Base-by-base conservation (phyloP, 352 stramenopile species). In the Globisporangium cystogenes region DNA sequence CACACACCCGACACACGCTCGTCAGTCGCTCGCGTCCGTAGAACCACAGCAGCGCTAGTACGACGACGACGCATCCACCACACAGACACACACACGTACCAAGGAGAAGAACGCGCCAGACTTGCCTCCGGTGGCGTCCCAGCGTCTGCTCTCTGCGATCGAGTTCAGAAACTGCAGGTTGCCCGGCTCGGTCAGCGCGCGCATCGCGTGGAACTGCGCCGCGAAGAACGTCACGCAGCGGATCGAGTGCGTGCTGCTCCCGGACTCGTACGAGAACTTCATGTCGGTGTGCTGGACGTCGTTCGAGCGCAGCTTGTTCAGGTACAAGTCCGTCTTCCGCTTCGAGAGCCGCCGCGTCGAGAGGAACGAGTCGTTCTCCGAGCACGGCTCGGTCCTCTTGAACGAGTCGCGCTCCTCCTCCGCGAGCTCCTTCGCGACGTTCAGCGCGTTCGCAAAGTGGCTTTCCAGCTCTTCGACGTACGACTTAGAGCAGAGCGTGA, bases 81-180 rank as follows among this genome's bases (percentile, higher is more conserved):
- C n/a, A n/a, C n/a, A n/a, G n/a, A n/a, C n/a, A n/a, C n/a, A 36
- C 21, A 61, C 18, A 57, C 60, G 18, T 73, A 93, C 82, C 73
- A 91, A 77, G 5, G 78, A 90, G 57, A 95, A 95, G 54, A 90
- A 93, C 3, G 84, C 84, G 35, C 84, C 84, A 1, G 84, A 95
- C 36, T 95, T 95, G 40, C 84, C 84, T 41, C 84, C 84, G n/a
- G 68, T 79, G 2, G 82, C 77, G 52, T 90, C 76, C 76, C 80
- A 93, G 0, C 70, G 64, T 27, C 76, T 84, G 53, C 84, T 95
- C 53, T 89, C 69, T 3, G 80, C 73, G 21, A 95, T 81, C 0
- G 84, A 92, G 46, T 90, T 87, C n/a, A 95, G 52, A 50, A 90
- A 95, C 20, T 84, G 72, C 6, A 78, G 56, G 46, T 95, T 95